phyloP scores from a whole-genome alignment of 1,284 basidiomycete species.

The Termitomyces sp. region DNA sequence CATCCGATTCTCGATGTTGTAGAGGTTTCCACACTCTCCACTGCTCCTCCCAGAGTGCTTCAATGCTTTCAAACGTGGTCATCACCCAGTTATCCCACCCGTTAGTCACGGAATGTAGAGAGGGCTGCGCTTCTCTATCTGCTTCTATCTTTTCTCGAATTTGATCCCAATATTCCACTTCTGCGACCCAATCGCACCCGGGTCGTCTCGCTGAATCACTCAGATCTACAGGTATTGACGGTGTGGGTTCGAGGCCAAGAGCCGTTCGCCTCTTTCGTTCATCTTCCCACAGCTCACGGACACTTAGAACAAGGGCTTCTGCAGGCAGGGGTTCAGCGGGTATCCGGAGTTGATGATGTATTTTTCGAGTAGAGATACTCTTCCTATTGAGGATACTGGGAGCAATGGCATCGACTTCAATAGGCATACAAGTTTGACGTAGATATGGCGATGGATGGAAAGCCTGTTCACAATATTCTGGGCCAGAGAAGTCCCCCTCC shows the following conservation, averaged over 20 bases:
- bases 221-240: conserved; percentile 60
- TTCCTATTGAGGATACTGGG: conserved; percentile 85
- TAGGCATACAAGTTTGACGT: conserved; percentile 65
- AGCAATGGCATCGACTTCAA: conserved; percentile 83
- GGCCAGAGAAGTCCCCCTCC: conserved; percentile 18
- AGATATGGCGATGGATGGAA: conserved; percentile 50
- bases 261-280: conserved; percentile 70
- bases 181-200: conserved; percentile 64
- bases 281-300: conserved; percentile 94
- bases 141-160: conserved; percentile 50
- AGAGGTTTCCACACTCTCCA: conserved; percentile 54
- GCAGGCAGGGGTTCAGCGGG: conserved; percentile 44
- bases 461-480: conserved; percentile 14
- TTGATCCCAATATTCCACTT: conserved; percentile 67
- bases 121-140: conserved; percentile 28
- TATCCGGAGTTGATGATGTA: conserved; percentile 73
- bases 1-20: neutral
- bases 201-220: conserved; percentile 51
- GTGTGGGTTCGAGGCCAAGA: conserved; percentile 64
- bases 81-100: conserved; percentile 65
- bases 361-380: conserved; percentile 56
- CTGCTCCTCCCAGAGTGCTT: conserved; percentile 64
- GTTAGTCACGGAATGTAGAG: conserved; percentile 34
- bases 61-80: conserved; percentile 84
- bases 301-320: conserved; percentile 82